Evolutionary conservation across 2,329 filamentous ascomycete genomes (phyloP).

Genomic region (Trichoderma sp.): DNA sequence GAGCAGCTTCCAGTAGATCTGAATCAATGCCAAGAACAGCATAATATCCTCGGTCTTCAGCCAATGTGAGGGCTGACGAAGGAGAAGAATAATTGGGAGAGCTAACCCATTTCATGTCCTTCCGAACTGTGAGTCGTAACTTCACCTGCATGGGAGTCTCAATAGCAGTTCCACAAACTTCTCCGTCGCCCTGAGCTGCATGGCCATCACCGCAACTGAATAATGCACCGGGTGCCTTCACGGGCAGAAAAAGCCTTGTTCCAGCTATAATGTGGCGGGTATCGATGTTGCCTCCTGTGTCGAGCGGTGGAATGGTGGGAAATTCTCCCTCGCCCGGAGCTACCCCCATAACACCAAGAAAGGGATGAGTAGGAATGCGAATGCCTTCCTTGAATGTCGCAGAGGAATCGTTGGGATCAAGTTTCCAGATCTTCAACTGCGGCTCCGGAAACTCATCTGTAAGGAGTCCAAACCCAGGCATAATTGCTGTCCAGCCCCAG

Average conservation of each 20-base stretch:
- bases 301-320: slow-evolving; percentile 2
- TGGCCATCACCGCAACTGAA: slow-evolving; percentile 8
- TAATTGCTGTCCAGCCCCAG: slow-evolving; percentile 8
- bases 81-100: background rate
- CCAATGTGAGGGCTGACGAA: background rate
- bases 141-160: slow-evolving; percentile 9
- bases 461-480: background rate
- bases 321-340: background rate
- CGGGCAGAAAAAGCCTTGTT: background rate
- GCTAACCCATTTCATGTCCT: background rate
- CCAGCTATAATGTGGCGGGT: slow-evolving; percentile 3
- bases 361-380: slow-evolving; percentile 3
- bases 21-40: background rate
- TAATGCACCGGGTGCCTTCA: background rate
- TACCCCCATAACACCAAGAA: slow-evolving; percentile 10
- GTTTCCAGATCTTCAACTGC: background rate
- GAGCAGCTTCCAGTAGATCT: background rate
- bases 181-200: slow-evolving; percentile 7
- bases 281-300: slow-evolving; percentile 6
- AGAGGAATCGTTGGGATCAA: background rate
- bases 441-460: background rate
- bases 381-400: slow-evolving; percentile 7
- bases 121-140: background rate
- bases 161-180: slow-evolving; percentile 8
- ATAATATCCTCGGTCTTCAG: slow-evolving; percentile 3